Evolutionary conservation across 768 basidiomycete genomes (phyloP).

Genomic region (Lentinula boryana): DNA sequence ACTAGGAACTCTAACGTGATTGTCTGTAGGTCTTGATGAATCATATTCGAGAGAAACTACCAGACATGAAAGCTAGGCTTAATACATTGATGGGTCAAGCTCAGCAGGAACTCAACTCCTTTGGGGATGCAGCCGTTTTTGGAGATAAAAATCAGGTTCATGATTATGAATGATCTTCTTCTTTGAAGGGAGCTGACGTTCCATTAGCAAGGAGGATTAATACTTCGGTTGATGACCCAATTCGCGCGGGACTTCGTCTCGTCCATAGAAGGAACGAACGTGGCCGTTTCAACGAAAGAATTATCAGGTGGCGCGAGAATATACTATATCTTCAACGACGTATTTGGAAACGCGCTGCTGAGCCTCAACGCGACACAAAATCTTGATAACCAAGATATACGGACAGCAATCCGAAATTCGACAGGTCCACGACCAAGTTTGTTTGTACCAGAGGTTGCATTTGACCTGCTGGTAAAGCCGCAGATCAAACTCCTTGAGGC

Average conservation of each 20-base stretch:
- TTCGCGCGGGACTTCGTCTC: constrained; percentile 96
- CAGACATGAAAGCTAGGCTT: constrained; percentile 97
- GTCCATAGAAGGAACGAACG: constrained; percentile 94
- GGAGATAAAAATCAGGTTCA: constrained; percentile 83
- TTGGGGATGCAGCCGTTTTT: constrained; percentile 88
- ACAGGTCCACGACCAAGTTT: constrained; percentile 94
- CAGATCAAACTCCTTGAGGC: constrained; percentile 96
- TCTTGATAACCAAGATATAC: constrained; percentile 90
- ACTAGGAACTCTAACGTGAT: not conserved
- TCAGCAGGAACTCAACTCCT: constrained; percentile 95
- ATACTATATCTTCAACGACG: constrained; percentile 99
- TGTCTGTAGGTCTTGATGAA: constrained; percentile 75
- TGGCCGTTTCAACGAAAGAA: constrained; percentile 97
- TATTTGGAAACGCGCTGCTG: constrained; percentile 89
- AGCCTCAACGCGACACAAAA: constrained; percentile 89
- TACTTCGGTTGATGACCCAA: constrained; percentile 96
- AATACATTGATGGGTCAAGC: constrained; percentile 99
- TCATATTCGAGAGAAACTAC: constrained; percentile 97
- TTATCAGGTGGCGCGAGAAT: constrained; percentile 96
- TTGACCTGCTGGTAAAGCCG: constrained; percentile 94
- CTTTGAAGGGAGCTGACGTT: not conserved
- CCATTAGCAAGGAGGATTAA: constrained; percentile 72
- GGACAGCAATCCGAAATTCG: constrained; percentile 97
- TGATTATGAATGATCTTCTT: constrained; percentile 9
- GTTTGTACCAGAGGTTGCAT: constrained; percentile 96